Percentiles rank a stretch among this genome's conserved stretches.
These are phyloP conservation scores for Solanum acaule DNA, from an alignment of 257 asterid genomes.

Conservation along the genomic window DNA sequence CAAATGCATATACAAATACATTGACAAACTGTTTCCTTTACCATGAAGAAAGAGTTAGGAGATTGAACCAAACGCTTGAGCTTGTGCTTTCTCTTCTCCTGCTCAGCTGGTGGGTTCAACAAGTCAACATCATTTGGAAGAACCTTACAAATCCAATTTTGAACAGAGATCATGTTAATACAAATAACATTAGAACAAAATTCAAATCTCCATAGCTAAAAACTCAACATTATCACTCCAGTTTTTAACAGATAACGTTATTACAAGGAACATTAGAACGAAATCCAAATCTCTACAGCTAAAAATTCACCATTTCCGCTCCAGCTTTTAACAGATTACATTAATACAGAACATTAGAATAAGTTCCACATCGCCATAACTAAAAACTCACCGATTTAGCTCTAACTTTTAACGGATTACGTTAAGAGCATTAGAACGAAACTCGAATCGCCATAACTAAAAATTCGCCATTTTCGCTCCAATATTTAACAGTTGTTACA, in stretches of 20 bases:
- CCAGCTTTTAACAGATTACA: background rate
- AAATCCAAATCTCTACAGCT: background rate
- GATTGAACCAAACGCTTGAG: slow-evolving; percentile 22
- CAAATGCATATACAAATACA: background rate
- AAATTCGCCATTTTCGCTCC: background rate
- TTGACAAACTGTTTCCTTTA: background rate
- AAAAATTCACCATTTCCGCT: background rate
- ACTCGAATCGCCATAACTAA: background rate
- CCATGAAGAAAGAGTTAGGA: slow-evolving; percentile 24
- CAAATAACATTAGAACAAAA: background rate
- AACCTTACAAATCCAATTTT: background rate
- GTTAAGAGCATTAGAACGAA: background rate
- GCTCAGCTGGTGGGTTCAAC: slow-evolving; percentile 15
- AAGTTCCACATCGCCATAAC: background rate
- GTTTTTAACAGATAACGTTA: background rate
- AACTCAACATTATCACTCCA: background rate
- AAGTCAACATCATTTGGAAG: slow-evolving; percentile 22
- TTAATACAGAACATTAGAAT: background rate
- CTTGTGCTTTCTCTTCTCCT: slow-evolving; percentile 21
- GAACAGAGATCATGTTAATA: background rate
- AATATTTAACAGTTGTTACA: background rate
- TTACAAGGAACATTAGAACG: background rate
- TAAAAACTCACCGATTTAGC: background rate
- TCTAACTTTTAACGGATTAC: background rate
- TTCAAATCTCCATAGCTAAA: background rate